Evolutionary conservation across 768 basidiomycete species (phyloP).

Genomic region (Saitozyma sp.): DNA sequence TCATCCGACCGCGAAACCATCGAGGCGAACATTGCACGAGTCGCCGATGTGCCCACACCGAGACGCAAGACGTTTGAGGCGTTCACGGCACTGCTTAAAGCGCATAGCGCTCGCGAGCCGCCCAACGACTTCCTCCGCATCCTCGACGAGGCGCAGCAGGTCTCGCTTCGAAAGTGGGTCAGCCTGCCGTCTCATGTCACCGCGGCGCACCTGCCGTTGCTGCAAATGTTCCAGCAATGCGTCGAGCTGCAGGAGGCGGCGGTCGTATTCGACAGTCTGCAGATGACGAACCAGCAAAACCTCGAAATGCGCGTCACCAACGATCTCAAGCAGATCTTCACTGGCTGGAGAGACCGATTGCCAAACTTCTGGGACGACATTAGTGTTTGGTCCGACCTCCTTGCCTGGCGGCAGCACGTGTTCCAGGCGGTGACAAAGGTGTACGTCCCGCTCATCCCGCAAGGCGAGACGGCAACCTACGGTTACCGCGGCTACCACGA

Average conservation of each 20-base stretch:
- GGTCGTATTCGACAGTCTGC: constrained; percentile 87
- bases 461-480: constrained; percentile 58
- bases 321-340: constrained; percentile 92
- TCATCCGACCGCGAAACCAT: constrained; percentile 66
- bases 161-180: constrained; percentile 94
- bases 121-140: constrained; percentile 76
- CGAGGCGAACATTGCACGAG: constrained; percentile 72
- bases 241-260: constrained; percentile 92
- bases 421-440: constrained; percentile 95
- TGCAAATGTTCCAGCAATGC: constrained; percentile 98
- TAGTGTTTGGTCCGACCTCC: constrained; percentile 97
- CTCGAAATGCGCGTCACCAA: constrained; percentile 84
- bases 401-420: constrained; percentile 98
- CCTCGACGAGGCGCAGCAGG: constrained; percentile 93
- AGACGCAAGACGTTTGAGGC: constrained; percentile 98
- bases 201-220: constrained; percentile 85
- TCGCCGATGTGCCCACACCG: constrained; percentile 86
- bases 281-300: constrained; percentile 80
- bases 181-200: constrained; percentile 81
- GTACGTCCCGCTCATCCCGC: constrained; percentile 82
- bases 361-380: constrained; percentile 97
- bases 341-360: constrained; percentile 94
- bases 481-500: constrained; percentile 98
- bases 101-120: constrained; percentile 76
- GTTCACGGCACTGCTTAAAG: constrained; percentile 81